These are phyloP conservation scores for Aspergillus caelatus DNA, from an alignment of 2,329 filamentous ascomycete genomes.

Conservation along the genomic window DNA sequence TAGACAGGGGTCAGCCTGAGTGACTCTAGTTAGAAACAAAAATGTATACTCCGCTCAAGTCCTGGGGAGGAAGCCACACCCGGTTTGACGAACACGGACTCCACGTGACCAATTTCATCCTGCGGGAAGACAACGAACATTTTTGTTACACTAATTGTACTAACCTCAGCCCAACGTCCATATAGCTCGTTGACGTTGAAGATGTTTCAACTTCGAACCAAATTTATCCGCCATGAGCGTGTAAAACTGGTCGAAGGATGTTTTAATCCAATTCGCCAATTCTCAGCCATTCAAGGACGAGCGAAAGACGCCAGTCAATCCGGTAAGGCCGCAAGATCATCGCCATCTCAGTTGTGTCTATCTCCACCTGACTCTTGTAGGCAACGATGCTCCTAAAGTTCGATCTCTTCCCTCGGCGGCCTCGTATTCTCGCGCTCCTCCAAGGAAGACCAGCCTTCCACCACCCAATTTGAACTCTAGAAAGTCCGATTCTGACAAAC, in stretches of 20 bases:
- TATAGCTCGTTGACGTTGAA: slow-evolving; percentile 10
- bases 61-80: neutral
- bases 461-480: slow-evolving; percentile 23
- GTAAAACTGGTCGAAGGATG: slow-evolving; percentile 20
- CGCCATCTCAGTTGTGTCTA: neutral
- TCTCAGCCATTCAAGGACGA: slow-evolving; percentile 26
- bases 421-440: slow-evolving; percentile 5
- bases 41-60: neutral
- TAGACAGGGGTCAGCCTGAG: neutral
- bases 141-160: neutral
- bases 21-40: no score
- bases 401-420: neutral
- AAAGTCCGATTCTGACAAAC: slow-evolving; percentile 19
- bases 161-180: neutral
- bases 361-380: neutral
- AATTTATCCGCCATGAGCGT: slow-evolving; percentile 8
- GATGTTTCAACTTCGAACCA: slow-evolving; percentile 32
- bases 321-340: slow-evolving; percentile 25
- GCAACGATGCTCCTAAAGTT: slow-evolving; percentile 1
- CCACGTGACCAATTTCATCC: neutral
- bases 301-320: slow-evolving; percentile 20
- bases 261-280: slow-evolving; percentile 25
- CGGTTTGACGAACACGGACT: neutral
- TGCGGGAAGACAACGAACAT: neutral
- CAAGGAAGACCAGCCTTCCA: slow-evolving; percentile 16